Evolutionary conservation across 2,329 filamentous ascomycete genomes (phyloP).

Genomic region (Bertia moriformis): DNA sequence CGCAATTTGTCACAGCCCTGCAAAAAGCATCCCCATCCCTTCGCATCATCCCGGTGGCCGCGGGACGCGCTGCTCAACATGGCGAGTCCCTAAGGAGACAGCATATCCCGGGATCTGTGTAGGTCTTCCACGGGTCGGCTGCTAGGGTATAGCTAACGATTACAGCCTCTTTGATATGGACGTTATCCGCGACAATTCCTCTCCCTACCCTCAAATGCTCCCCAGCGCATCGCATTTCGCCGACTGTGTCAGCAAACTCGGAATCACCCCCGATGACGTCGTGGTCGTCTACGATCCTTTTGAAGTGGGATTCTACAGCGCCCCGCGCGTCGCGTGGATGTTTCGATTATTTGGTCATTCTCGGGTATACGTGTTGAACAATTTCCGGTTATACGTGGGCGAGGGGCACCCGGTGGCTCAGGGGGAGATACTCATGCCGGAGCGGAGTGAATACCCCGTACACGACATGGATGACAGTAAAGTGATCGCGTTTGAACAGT

Average conservation of each 20-base stretch:
- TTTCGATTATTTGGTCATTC: conserved; percentile 12
- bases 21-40: too few relatives aligned
- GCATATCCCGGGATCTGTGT: neutral
- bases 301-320: conserved; percentile 12
- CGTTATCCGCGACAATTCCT: conserved; percentile 7
- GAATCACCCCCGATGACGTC: conserved; percentile 8
- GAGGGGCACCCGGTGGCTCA: conserved; percentile 7
- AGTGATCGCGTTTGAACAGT: neutral
- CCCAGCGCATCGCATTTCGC: conserved; percentile 10
- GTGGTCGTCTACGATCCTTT: conserved; percentile 13
- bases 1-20: too few relatives aligned
- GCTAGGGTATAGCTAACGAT: conserved; percentile 1
- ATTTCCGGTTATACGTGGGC: conserved; percentile 10
- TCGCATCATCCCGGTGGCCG: conserved; percentile 11
- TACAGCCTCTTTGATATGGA: conserved; percentile 15
- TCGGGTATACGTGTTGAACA: conserved; percentile 13
- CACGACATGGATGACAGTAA: too few relatives aligned
- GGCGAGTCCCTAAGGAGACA: conserved; percentile 4
- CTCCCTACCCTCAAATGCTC: conserved; percentile 13
- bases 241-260: conserved; percentile 6
- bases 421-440: conserved; percentile 3
- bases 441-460: neutral
- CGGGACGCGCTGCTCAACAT: conserved; percentile 6
- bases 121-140: neutral
- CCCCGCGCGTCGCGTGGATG: conserved; percentile 13